A percentile compares a stretch with the other conserved stretches of the same genome.
Evolutionary conservation across 2,329 filamentous ascomycete genomes (phyloP).

Genomic region (Pestalotiopsis sp.): DNA sequence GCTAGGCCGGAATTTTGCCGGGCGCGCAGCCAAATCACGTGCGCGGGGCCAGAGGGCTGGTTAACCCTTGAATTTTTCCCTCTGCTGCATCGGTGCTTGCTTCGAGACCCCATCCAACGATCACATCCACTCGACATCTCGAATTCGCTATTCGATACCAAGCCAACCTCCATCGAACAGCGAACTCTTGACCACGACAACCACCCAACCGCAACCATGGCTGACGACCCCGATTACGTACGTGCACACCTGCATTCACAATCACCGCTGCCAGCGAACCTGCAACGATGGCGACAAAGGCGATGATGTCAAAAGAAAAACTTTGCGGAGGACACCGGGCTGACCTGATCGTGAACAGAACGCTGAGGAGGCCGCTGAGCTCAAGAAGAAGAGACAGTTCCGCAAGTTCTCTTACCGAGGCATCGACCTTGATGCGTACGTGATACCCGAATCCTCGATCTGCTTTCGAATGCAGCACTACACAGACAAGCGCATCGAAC

Average conservation of each 20-base stretch:
- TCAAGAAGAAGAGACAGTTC: conserved; percentile 99
- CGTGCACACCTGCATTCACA: conserved; percentile 42
- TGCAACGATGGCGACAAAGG: background rate
- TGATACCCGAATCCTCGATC: conserved; percentile 25
- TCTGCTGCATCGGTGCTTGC: background rate
- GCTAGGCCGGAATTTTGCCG: conserved; percentile 7
- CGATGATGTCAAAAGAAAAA: background rate
- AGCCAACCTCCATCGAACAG: conserved; percentile 39
- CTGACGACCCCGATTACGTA: conserved; percentile 82
- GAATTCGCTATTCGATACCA: conserved; percentile 43
- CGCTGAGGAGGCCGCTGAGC: conserved; percentile 96
- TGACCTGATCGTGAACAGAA: conserved; percentile 63
- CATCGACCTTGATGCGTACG: conserved; percentile 99
- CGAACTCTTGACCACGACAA: conserved; percentile 40
- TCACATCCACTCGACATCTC: conserved; percentile 20
- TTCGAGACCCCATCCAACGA: background rate
- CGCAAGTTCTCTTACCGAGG: conserved; percentile 99
- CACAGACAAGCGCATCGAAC: background rate
- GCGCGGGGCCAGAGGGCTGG: conserved; percentile 12
- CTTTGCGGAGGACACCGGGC: conserved; percentile 17
- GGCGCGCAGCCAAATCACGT: conserved; percentile 1
- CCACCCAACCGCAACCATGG: conserved; percentile 65
- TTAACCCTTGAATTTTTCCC: conserved; percentile 11
- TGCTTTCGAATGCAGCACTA: background rate
- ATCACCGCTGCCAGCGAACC: background rate